phyloP scores from a whole-genome alignment of 2,329 filamentous ascomycete species.

The Alternaria atra region DNA sequence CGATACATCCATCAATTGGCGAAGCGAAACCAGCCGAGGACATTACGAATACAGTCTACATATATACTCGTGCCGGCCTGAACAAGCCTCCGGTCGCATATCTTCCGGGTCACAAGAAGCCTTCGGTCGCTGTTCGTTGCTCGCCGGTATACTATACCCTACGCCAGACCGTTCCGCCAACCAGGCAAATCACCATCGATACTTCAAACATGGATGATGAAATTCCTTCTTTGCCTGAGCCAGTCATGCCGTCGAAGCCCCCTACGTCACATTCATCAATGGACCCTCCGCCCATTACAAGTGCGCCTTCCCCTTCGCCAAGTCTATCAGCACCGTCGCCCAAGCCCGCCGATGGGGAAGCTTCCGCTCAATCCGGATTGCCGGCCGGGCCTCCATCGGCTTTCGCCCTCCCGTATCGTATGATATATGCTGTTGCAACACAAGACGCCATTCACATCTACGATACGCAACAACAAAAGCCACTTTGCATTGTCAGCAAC shows the following conservation, averaged over 20 bases:
- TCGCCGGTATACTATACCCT: slow-evolving; percentile 89
- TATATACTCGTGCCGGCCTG: slow-evolving; percentile 94
- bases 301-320: slow-evolving; percentile 61
- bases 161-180: slow-evolving; percentile 70
- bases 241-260: slow-evolving; percentile 65
- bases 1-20: slow-evolving; percentile 71
- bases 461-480: slow-evolving; percentile 95
- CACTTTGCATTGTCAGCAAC: slow-evolving; percentile 94
- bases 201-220: slow-evolving; percentile 87
- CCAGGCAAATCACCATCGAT: slow-evolving; percentile 92
- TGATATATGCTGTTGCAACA: slow-evolving; percentile 96
- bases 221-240: slow-evolving; percentile 84
- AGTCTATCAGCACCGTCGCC: slow-evolving; percentile 63
- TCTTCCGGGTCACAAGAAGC: slow-evolving; percentile 96
- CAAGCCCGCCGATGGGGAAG: slow-evolving; percentile 60
- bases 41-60: slow-evolving; percentile 95
- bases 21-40: slow-evolving; percentile 82
- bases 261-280: slow-evolving; percentile 74
- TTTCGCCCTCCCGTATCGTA: slow-evolving; percentile 88
- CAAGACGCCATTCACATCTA: slow-evolving; percentile 95
- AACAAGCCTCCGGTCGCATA: slow-evolving; percentile 97
- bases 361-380: slow-evolving; percentile 63
- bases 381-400: slow-evolving; percentile 64
- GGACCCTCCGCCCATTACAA: slow-evolving; percentile 79
- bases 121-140: slow-evolving; percentile 93